These are phyloP conservation scores for Parafenestella ontariensis DNA, from an alignment of 2,329 filamentous ascomycete genomes.

Conservation along the genomic window DNA sequence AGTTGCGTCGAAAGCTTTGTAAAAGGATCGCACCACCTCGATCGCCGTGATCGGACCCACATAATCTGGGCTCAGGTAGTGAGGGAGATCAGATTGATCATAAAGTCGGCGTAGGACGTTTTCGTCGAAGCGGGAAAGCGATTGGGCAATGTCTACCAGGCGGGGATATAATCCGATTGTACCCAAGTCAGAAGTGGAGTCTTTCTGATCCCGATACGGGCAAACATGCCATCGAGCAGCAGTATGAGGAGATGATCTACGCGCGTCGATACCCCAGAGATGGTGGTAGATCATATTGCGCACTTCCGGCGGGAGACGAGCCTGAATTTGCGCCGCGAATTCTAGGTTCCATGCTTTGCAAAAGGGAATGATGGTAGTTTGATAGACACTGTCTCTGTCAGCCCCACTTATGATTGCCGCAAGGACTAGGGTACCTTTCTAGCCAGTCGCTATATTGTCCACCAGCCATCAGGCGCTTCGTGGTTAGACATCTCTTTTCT, in stretches of 20 bases:
- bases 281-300: conserved; percentile 5
- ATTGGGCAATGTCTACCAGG: too few species aligned
- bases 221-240: background rate
- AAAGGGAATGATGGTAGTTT: conserved; percentile 3
- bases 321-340: conserved; percentile 2
- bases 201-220: too few species aligned
- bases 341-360: conserved; percentile 3
- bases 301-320: conserved; percentile 1
- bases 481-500: conserved; percentile 1
- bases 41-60: background rate
- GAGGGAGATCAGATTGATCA: background rate
- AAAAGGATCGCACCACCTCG: conserved; percentile 1
- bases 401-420: too few species aligned
- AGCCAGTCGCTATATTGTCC: conserved; percentile 6
- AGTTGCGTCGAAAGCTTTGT: background rate
- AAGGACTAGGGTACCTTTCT: background rate
- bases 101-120: background rate
- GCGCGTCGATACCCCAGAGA: background rate
- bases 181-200: too few species aligned
- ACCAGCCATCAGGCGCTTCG: conserved; percentile 2
- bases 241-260: too few species aligned
- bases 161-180: too few species aligned
- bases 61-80: background rate
- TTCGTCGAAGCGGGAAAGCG: background rate
- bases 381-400: too few species aligned